These are phyloP conservation scores for Nothophoma quercina DNA, from an alignment of 2,329 filamentous ascomycete genomes.

Conservation along the genomic window DNA sequence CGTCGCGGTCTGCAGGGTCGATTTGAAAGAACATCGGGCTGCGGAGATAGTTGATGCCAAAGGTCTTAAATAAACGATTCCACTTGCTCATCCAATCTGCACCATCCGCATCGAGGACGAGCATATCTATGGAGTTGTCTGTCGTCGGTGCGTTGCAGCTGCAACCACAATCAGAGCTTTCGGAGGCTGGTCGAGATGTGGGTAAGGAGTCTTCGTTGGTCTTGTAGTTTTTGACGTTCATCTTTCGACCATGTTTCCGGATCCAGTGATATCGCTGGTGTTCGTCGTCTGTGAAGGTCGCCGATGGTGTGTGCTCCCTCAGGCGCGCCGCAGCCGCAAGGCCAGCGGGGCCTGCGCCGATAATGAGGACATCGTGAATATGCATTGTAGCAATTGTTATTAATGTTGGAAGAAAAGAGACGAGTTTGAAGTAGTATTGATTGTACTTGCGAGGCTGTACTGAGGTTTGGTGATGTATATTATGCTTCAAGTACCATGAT, in stretches of 20 bases:
- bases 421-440: background rate
- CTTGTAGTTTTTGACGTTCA: constrained; percentile 63
- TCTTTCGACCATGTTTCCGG: constrained; percentile 66
- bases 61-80: constrained; percentile 72
- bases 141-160: constrained; percentile 4
- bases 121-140: constrained; percentile 32
- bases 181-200: constrained; percentile 34
- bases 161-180: constrained; percentile 27
- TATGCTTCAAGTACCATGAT: constrained; percentile 31
- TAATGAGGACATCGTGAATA: constrained; percentile 71
- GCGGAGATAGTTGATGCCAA: constrained; percentile 74
- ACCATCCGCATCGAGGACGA: constrained; percentile 72
- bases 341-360: constrained; percentile 78
- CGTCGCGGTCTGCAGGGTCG: constrained; percentile 77
- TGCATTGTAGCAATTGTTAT: constrained; percentile 23
- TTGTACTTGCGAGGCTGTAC: background rate
- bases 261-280: constrained; percentile 84
- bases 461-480: constrained; percentile 1
- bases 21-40: constrained; percentile 87
- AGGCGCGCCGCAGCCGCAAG: constrained; percentile 77
- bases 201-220: constrained; percentile 48
- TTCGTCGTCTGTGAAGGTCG: constrained; percentile 83
- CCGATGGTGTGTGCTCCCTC: constrained; percentile 75
- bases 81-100: constrained; percentile 74
- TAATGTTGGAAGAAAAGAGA: background rate